These are phyloP conservation scores for Candida cerambycidarum DNA, from an alignment of 805 yeast genomes.

Conservation along the genomic window DNA sequence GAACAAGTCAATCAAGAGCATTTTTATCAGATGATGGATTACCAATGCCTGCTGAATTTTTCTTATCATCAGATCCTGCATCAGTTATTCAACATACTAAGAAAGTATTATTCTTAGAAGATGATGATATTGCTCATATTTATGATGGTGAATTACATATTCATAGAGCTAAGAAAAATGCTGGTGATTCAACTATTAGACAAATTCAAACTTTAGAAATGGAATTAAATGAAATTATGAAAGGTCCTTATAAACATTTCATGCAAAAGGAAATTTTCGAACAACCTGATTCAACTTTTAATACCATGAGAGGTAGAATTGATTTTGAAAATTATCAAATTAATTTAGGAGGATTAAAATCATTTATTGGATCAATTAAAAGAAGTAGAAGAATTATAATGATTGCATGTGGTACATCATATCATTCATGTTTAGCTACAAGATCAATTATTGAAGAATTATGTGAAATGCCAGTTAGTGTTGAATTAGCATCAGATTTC, in stretches of 20 bases:
- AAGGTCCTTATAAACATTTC: slow-evolving; percentile 92
- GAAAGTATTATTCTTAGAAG: slow-evolving; percentile 93
- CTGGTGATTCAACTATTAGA: slow-evolving; percentile 89
- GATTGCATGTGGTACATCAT: slow-evolving; percentile 99
- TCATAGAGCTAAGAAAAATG: slow-evolving; percentile 84
- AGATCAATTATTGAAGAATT: slow-evolving; percentile 95
- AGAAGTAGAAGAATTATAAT: slow-evolving; percentile 93
- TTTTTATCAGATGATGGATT: slow-evolving; percentile 90
- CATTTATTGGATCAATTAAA: slow-evolving; percentile 83
- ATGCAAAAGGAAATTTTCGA: slow-evolving; percentile 99
- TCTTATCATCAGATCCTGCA: slow-evolving; percentile 94
- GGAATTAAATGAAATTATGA: slow-evolving; percentile 97
- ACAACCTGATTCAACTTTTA: slow-evolving; percentile 97
- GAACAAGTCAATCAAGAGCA: slow-evolving; percentile 95
- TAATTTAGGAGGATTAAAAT: slow-evolving; percentile 85
- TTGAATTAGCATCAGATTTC: slow-evolving; percentile 92
- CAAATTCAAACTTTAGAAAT: slow-evolving; percentile 94
- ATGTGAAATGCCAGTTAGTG: slow-evolving; percentile 90
- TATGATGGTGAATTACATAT: slow-evolving; percentile 98
- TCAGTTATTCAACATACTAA: slow-evolving; percentile 96
- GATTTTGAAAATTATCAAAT: slow-evolving; percentile 80
- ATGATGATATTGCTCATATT: slow-evolving; percentile 97
- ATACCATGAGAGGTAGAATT: slow-evolving; percentile 99
- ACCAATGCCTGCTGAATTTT: slow-evolving; percentile 94
- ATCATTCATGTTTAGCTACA: slow-evolving; percentile 96